phyloP scores from a whole-genome alignment of 352 stramenopile genomes.

The Poterioochromonas sp. region DNA sequence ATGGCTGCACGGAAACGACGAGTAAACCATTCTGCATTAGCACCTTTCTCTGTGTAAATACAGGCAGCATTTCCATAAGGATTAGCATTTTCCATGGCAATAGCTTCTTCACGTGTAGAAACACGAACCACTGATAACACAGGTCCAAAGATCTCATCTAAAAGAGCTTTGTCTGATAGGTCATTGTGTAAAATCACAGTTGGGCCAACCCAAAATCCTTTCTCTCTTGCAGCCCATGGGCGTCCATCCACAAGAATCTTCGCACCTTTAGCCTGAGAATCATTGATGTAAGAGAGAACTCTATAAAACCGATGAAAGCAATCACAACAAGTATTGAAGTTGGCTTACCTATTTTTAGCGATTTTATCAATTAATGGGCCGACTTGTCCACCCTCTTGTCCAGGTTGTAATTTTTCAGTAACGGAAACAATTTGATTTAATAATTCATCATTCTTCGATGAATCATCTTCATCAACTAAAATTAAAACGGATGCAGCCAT shows the following conservation, averaged over 20 bases:
- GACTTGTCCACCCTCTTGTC: conserved; percentile 78
- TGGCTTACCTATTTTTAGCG: conserved; percentile 60
- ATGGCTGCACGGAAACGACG: conserved; percentile 77
- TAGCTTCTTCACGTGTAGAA: conserved; percentile 75
- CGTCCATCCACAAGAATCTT: conserved; percentile 83
- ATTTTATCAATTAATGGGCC: conserved; percentile 84
- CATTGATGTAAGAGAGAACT: conserved; percentile 85
- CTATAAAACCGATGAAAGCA: not conserved
- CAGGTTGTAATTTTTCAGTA: conserved; percentile 66
- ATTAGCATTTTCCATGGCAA: conserved; percentile 89
- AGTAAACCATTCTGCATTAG: conserved; percentile 83
- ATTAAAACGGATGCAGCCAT: conserved; percentile 92
- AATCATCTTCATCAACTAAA: conserved; percentile 60
- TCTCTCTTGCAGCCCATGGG: conserved; percentile 33
- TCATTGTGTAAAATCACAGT: conserved; percentile 85
- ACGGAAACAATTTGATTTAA: conserved; percentile 73
- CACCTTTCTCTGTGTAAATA: conserved; percentile 88
- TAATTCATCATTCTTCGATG: conserved; percentile 45
- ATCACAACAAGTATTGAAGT: not conserved
- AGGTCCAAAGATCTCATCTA: conserved; percentile 92
- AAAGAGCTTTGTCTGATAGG: conserved; percentile 68
- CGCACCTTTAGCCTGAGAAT: conserved; percentile 65
- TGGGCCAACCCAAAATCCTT: conserved; percentile 81
- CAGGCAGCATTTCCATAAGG: conserved; percentile 92
- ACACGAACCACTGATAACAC: conserved; percentile 78